Conservation (phyloP, 306 rosid species). For the Potentilla sterilis region DNA sequence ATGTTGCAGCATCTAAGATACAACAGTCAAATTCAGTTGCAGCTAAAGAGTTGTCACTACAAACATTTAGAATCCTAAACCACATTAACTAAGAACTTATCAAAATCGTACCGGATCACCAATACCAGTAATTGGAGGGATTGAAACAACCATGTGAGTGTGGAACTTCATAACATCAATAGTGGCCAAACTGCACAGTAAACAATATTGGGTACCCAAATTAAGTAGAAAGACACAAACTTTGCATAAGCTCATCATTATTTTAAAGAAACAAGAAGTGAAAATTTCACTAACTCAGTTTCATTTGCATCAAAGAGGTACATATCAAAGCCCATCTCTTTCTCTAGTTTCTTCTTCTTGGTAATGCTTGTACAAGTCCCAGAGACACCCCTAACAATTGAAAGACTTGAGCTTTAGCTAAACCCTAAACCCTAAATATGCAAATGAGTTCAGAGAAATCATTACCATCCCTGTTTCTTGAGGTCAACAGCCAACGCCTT, state of each 20-base stretch:
- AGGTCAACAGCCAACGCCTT: slow-evolving; percentile 57
- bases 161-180: slow-evolving; percentile 50
- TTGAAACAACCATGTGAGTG: slow-evolving; percentile 72
- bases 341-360: slow-evolving; percentile 63
- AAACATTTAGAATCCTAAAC: slow-evolving; percentile 5
- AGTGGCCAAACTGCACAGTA: slow-evolving; percentile 43
- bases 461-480: slow-evolving; percentile 69
- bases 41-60: slow-evolving; percentile 16
- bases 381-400: slow-evolving; percentile 47
- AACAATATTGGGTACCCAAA: slow-evolving; percentile 14
- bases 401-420: background rate
- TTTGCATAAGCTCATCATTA: background rate
- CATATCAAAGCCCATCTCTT: slow-evolving; percentile 61
- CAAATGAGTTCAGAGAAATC: background rate
- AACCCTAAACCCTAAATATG: background rate
- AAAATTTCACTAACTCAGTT: slow-evolving; percentile 51
- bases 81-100: background rate
- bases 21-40: background rate
- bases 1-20: slow-evolving; percentile 64
- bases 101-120: slow-evolving; percentile 68
- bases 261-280: background rate
- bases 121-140: slow-evolving; percentile 55
- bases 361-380: slow-evolving; percentile 63
- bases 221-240: background rate
- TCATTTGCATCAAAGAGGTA: slow-evolving; percentile 64